Percentiles rank a stretch among this genome's conserved stretches.
Conservation (phyloP, 352 stramenopile species). For the Pythium scleroteichum region DNA sequence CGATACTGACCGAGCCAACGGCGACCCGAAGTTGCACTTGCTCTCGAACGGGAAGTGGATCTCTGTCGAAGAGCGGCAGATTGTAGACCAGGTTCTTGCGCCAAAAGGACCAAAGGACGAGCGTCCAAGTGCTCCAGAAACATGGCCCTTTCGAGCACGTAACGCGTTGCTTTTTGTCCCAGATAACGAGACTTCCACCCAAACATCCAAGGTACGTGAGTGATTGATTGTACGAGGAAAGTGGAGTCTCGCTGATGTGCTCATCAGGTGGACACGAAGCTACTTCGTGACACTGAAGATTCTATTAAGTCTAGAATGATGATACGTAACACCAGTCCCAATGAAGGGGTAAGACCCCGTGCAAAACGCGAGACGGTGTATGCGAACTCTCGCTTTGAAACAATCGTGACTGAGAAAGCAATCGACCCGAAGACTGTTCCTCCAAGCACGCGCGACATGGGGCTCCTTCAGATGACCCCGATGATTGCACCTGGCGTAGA, state of each 20-base stretch:
- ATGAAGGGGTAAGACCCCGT: constrained; percentile 12
- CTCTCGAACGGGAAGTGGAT: constrained; percentile 75
- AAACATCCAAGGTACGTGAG: constrained; percentile 60
- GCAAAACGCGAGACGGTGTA: constrained; percentile 60
- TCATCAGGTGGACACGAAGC: no score
- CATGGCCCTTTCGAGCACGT: constrained; percentile 70
- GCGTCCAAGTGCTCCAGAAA: constrained; percentile 64
- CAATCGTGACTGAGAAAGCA: not conserved
- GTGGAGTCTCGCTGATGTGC: no score
- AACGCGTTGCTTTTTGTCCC: constrained; percentile 81
- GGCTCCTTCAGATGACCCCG: constrained; percentile 80
- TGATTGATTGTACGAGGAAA: no score
- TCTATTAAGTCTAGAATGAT: no score
- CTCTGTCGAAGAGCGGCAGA: constrained; percentile 53
- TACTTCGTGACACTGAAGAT: no score
- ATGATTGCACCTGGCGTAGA: constrained; percentile 69
- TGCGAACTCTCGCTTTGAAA: constrained; percentile 67
- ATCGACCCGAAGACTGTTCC: not conserved
- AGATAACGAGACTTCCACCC: constrained; percentile 50
- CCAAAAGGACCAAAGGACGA: constrained; percentile 53
- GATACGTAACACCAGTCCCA: no score
- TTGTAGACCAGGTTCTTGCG: constrained; percentile 51
- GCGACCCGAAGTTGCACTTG: constrained; percentile 70
- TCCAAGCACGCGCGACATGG: not conserved
- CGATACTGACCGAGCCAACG: constrained; percentile 47